phyloP scores from a whole-genome alignment of 202 grass and related monocot genomes.

The Alloteropsis angusta region DNA sequence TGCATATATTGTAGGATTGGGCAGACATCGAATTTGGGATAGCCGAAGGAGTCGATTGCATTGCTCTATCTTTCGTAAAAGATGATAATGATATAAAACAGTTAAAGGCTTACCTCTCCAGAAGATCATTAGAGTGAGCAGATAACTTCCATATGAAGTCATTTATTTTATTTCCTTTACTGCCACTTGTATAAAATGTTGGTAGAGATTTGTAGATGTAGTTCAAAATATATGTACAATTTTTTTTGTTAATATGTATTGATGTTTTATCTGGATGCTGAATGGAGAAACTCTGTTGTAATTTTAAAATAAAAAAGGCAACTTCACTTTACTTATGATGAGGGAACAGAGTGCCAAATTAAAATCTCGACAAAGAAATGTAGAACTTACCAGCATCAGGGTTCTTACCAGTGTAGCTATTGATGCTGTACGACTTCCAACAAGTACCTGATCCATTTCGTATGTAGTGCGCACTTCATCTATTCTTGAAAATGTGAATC shows the following conservation, averaged over 20 bases:
- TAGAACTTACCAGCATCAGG: not conserved
- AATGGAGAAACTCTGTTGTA: not conserved
- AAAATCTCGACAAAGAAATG: not conserved
- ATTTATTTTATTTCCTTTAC: not conserved
- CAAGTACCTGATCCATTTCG: not conserved
- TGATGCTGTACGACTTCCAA: not conserved
- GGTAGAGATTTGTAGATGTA: not conserved
- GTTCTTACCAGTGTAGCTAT: not conserved
- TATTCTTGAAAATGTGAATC: not conserved
- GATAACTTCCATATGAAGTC: not conserved
- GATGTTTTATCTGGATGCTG: not conserved
- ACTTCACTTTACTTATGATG: not conserved
- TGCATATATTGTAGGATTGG: conserved; percentile 44
- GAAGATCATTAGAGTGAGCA: conserved; percentile 63
- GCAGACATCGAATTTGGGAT: conserved; percentile 66
- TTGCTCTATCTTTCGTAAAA: conserved; percentile 68
- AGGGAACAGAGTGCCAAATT: not conserved
- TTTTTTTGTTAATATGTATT: not conserved
- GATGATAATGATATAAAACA: conserved; percentile 57
- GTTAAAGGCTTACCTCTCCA: conserved; percentile 57
- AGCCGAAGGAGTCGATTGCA: conserved; percentile 60
- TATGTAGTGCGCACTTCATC: not conserved
- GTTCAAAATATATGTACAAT: not conserved
- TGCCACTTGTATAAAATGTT: not conserved
- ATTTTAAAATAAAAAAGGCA: not conserved